phyloP scores from a whole-genome alignment of 495 filamentous ascomycete genomes.

The Aspergillus funiculosus region DNA sequence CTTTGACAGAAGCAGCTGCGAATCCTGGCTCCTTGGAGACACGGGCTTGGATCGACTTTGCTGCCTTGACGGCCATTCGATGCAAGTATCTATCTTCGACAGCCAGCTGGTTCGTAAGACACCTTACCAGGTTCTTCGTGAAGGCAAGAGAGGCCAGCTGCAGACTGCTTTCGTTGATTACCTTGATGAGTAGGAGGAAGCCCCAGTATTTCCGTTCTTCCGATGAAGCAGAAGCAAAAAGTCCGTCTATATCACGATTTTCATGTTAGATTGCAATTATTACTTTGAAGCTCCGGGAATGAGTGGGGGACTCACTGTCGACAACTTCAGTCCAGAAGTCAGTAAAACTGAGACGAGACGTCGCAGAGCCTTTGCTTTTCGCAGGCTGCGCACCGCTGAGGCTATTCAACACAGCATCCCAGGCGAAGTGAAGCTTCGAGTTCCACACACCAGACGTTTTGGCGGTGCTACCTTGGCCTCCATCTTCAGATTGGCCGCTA shows the following conservation, averaged over 20 bases:
- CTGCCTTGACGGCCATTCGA: constrained; percentile 64
- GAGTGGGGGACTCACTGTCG: constrained; percentile 57
- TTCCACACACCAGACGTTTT: constrained; percentile 70
- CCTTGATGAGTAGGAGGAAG: constrained; percentile 74
- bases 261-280: constrained; percentile 13
- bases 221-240: constrained; percentile 75
- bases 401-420: constrained; percentile 64
- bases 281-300: not conserved
- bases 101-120: constrained; percentile 78
- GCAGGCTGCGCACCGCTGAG: constrained; percentile 27
- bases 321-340: constrained; percentile 87
- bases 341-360: constrained; percentile 51
- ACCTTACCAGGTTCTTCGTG: constrained; percentile 75
- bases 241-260: constrained; percentile 57
- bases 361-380: constrained; percentile 32
- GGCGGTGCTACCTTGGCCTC: constrained; percentile 33
- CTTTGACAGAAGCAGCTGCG: constrained; percentile 53
- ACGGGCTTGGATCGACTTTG: constrained; percentile 61
- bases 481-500: constrained; percentile 42
- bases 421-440: constrained; percentile 79
- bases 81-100: constrained; percentile 83
- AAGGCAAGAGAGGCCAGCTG: constrained; percentile 56
- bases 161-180: constrained; percentile 49
- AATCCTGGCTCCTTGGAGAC: constrained; percentile 58
- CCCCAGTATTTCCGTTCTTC: constrained; percentile 86